A percentile compares a stretch with the other conserved stretches of the same genome.
phyloP scores from a whole-genome alignment of 441 rosid species.

The Populus hybrid region DNA sequence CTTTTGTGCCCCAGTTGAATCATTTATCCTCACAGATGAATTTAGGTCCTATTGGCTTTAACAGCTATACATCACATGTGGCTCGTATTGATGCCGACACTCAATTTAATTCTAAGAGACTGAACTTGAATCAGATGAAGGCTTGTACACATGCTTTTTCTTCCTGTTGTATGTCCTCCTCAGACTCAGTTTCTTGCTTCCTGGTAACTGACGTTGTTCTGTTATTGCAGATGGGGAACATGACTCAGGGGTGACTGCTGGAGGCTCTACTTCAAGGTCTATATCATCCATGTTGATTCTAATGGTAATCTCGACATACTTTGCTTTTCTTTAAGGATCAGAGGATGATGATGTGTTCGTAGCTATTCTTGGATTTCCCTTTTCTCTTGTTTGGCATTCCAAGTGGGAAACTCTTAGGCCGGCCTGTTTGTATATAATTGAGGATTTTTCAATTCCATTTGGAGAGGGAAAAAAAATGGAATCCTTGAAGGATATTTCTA shows the following conservation, averaged over 20 bases:
- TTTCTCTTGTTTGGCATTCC: background rate
- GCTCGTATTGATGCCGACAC: too few relatives aligned
- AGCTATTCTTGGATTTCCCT: background rate
- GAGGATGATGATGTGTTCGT: background rate
- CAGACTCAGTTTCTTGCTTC: background rate
- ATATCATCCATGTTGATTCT: background rate
- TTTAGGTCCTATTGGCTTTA: background rate
- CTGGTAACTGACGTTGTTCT: background rate
- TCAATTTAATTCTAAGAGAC: background rate
- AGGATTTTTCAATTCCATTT: background rate
- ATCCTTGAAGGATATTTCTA: too few relatives aligned
- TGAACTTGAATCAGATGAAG: background rate
- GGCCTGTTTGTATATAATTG: background rate
- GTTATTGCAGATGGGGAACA: background rate
- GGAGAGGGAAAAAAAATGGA: too few relatives aligned
- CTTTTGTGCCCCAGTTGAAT: background rate
- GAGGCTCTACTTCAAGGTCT: background rate
- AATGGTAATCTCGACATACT: background rate
- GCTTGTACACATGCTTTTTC: background rate
- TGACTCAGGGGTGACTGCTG: background rate
- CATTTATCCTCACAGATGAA: background rate
- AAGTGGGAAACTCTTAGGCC: background rate
- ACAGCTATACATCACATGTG: too few relatives aligned
- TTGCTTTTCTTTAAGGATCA: background rate
- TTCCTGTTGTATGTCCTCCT: background rate